Percentiles rank a stretch among this genome's conserved stretches.
Conservation (phyloP, 441 rosid genomes). For the Aquilaria agallochum region DNA sequence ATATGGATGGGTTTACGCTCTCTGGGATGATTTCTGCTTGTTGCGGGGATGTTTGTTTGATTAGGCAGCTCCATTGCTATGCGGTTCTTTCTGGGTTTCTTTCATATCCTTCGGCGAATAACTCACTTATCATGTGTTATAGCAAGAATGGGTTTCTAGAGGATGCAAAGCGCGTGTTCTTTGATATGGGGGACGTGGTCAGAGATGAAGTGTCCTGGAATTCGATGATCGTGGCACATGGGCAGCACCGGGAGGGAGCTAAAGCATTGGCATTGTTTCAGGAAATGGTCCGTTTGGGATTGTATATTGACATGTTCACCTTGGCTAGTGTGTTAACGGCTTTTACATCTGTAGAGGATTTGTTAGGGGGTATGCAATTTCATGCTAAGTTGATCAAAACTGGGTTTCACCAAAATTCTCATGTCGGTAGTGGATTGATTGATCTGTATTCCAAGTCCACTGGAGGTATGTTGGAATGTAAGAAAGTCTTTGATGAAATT, state of each 20-base stretch:
- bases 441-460: conserved; percentile 83
- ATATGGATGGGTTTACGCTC: conserved; percentile 67
- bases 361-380: conserved; percentile 71
- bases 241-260: conserved; percentile 66
- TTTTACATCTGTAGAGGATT: conserved; percentile 47
- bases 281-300: conserved; percentile 50
- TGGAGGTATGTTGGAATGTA: conserved; percentile 43
- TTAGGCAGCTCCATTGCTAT: conserved; percentile 62
- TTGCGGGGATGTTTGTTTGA: conserved; percentile 34
- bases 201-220: conserved; percentile 91
- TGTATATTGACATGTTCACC: conserved; percentile 65
- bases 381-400: conserved; percentile 59
- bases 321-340: conserved; percentile 77
- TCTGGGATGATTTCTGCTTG: conserved; percentile 70
- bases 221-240: conserved; percentile 83
- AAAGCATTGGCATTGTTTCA: conserved; percentile 58
- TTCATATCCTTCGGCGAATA: conserved; percentile 63
- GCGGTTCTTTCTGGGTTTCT: conserved; percentile 53
- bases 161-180: conserved; percentile 59
- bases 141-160: conserved; percentile 54
- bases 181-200: conserved; percentile 43
- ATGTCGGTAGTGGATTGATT: conserved; percentile 85
- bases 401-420: conserved; percentile 69
- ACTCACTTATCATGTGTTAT: conserved; percentile 59
- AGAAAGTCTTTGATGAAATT: conserved; percentile 65